A percentile compares a stretch with the other conserved stretches of the same genome.
These are phyloP conservation scores for Solanum chilense DNA, from an alignment of 257 asterid species.

Conservation along the genomic window DNA sequence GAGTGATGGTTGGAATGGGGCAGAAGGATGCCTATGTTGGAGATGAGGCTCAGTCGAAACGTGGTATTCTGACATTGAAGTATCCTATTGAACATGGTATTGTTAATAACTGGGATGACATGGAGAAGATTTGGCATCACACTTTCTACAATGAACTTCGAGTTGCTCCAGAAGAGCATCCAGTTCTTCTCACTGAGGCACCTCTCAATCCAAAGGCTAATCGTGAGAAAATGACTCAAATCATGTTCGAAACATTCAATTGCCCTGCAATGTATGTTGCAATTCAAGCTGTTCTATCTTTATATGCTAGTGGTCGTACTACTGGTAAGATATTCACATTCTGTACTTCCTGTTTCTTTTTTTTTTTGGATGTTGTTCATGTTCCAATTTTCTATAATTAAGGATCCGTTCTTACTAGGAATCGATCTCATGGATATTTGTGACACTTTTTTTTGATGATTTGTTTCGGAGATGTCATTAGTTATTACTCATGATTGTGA, in stretches of 20 bases:
- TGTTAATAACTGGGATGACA: slow-evolving; percentile 1
- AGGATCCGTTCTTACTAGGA: neutral
- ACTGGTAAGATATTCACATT: neutral
- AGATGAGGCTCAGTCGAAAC: neutral
- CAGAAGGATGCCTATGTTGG: slow-evolving; percentile 3
- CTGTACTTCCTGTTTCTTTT: neutral
- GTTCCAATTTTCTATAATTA: neutral
- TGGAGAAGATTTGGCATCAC: slow-evolving; percentile 4
- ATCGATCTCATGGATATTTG: neutral
- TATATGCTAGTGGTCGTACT: neutral
- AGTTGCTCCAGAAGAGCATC: slow-evolving; percentile 4
- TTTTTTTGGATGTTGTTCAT: neutral
- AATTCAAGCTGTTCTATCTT: neutral
- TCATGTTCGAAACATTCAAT: neutral
- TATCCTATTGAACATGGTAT: neutral
- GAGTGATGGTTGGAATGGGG: neutral
- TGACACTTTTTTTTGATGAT: neutral
- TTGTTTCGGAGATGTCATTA: neutral
- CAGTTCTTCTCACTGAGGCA: neutral
- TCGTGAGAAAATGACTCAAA: slow-evolving; percentile 2
- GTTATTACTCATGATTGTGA: neutral
- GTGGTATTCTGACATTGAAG: neutral
- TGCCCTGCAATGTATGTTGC: slow-evolving; percentile 4
- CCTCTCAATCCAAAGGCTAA: slow-evolving; percentile 1
- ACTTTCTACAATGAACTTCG: slow-evolving; percentile 1